phyloP scores from a whole-genome alignment of 225 moss, liverwort and hornwort genomes.

The Lunularia cruciata region DNA sequence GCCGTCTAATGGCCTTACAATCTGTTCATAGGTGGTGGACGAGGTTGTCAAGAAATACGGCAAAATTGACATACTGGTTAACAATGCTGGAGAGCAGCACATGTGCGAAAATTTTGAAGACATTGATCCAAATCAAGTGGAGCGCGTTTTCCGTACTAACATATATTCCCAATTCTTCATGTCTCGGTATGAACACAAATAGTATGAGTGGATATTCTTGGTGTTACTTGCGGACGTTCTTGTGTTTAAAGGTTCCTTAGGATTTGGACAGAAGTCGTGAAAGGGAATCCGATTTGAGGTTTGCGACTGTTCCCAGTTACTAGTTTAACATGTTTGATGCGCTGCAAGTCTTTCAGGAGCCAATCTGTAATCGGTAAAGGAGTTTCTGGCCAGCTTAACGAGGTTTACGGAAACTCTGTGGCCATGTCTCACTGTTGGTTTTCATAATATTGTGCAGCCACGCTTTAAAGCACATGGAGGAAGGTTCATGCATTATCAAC shows the following conservation, averaged over 20 bases:
- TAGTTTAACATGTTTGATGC: too few relatives aligned
- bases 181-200: conserved; percentile 44
- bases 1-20: too few relatives aligned
- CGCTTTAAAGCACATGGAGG: conserved; percentile 69
- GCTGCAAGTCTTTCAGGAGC: too few relatives aligned
- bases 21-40: conserved; percentile 77
- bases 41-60: conserved; percentile 69
- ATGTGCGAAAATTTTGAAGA: conserved; percentile 65
- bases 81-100: conserved; percentile 84
- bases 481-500: conserved; percentile 70
- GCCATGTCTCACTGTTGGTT: background rate
- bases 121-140: conserved; percentile 64
- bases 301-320: too few relatives aligned
- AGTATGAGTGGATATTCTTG: too few relatives aligned
- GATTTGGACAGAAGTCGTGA: too few relatives aligned
- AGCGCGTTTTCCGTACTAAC: conserved; percentile 75
- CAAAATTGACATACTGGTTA: conserved; percentile 70
- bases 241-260: too few relatives aligned
- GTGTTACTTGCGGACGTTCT: too few relatives aligned
- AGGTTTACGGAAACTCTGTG: background rate
- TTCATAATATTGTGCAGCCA: conserved; percentile 36
- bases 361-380: too few relatives aligned
- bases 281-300: too few relatives aligned
- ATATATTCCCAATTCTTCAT: conserved; percentile 74
- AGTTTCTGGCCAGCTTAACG: too few relatives aligned